Percentiles rank a stretch among this genome's conserved stretches.
phyloP scores from a whole-genome alignment of 2,329 filamentous ascomycete genomes.

The Coniochaeta sp. region DNA sequence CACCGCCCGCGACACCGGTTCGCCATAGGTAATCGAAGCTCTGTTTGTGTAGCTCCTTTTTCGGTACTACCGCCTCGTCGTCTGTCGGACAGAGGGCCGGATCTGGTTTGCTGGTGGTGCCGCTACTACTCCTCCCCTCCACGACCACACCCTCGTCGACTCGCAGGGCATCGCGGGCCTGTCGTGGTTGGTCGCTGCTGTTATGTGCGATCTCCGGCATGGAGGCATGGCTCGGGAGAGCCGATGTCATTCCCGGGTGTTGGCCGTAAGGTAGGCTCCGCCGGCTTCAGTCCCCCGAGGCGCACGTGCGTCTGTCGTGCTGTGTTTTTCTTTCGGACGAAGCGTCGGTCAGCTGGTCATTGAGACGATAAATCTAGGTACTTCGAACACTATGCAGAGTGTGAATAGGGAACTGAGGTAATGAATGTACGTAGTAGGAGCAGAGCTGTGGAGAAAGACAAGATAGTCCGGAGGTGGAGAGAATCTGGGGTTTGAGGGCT shows the following conservation, averaged over 20 bases:
- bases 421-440: not conserved
- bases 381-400: too few relatives aligned
- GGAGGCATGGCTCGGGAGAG: slow-evolving; percentile 50
- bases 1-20: slow-evolving; percentile 77
- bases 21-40: slow-evolving; percentile 79
- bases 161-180: slow-evolving; percentile 23
- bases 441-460: not conserved
- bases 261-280: slow-evolving; percentile 7
- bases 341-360: not conserved
- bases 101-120: slow-evolving; percentile 22
- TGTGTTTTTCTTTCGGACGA: not conserved
- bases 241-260: slow-evolving; percentile 44
- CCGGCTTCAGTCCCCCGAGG: too few relatives aligned
- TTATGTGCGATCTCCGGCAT: slow-evolving; percentile 43
- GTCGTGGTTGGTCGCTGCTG: slow-evolving; percentile 24
- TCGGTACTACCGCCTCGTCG: slow-evolving; percentile 40
- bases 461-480: not conserved
- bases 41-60: slow-evolving; percentile 55
- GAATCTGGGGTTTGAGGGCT: not conserved
- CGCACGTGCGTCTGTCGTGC: too few relatives aligned
- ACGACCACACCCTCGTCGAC: slow-evolving; percentile 16
- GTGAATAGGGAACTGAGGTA: too few relatives aligned
- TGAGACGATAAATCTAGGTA: not conserved
- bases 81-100: slow-evolving; percentile 42
- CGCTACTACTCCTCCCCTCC: not conserved